phyloP scores from a whole-genome alignment of 2,329 filamentous ascomycete species.

The Epicoccum nigrum region DNA sequence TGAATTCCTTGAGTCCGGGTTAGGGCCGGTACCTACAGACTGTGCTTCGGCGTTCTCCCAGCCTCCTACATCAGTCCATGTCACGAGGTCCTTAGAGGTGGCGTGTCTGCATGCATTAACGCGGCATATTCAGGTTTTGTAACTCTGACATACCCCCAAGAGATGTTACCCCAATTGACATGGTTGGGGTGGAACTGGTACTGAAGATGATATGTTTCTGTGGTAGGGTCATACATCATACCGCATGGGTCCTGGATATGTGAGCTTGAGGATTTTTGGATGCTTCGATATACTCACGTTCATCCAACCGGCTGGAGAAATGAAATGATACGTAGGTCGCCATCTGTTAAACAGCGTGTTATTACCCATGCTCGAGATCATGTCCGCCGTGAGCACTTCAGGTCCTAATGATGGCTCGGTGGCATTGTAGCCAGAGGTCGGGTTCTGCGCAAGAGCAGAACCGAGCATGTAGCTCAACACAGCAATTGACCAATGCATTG shows the following conservation, averaged over 20 bases:
- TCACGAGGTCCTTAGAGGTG: constrained; percentile 57
- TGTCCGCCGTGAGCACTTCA: constrained; percentile 35
- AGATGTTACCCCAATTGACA: constrained; percentile 56
- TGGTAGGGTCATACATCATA: constrained; percentile 57
- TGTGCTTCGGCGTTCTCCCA: constrained; percentile 54
- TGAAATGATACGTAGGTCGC: constrained; percentile 55
- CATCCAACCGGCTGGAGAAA: constrained; percentile 57
- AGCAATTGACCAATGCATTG: constrained; percentile 32
- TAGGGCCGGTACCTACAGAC: constrained; percentile 49
- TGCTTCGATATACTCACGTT: constrained; percentile 38
- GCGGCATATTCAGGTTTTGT: constrained; percentile 29
- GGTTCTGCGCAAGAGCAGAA: constrained; percentile 30
- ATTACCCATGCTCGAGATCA: constrained; percentile 48
- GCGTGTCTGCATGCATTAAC: constrained; percentile 56
- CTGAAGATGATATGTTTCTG: constrained; percentile 58
- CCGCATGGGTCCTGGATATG: constrained; percentile 55
- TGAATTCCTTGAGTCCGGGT: constrained; percentile 35
- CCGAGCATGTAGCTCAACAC: constrained; percentile 36
- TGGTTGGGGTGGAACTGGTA: constrained; percentile 60
- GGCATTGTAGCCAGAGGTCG: constrained; percentile 2
- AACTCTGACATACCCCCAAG: constrained; percentile 35
- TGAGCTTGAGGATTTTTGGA: constrained; percentile 3
- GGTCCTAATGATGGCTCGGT: constrained; percentile 22
- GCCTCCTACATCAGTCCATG: constrained; percentile 53
- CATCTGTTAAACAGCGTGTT: constrained; percentile 58